These are phyloP conservation scores for Mycosarcoma maydis DNA, from an alignment of 1,284 basidiomycete genomes.

Conservation along the genomic window DNA sequence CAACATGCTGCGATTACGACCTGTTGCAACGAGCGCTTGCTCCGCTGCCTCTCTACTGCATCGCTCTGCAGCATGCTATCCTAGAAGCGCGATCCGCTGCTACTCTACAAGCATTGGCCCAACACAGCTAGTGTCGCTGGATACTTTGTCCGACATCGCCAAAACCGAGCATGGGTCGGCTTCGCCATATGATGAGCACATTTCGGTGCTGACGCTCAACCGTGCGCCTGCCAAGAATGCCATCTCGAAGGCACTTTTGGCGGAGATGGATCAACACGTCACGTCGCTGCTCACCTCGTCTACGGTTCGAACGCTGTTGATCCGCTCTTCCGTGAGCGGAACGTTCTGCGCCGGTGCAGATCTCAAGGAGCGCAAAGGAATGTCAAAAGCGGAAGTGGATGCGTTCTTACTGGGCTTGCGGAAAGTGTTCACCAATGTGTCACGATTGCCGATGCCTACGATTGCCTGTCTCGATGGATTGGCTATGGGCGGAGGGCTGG, in stretches of 20 bases:
- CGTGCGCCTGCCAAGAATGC: slow-evolving; percentile 88
- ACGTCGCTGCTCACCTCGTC: slow-evolving; percentile 68
- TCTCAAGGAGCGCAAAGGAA: slow-evolving; percentile 82
- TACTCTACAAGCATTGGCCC: slow-evolving; percentile 32
- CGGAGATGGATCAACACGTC: slow-evolving; percentile 75
- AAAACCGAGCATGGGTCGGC: slow-evolving; percentile 18
- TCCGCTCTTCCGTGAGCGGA: slow-evolving; percentile 41
- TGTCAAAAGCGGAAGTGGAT: slow-evolving; percentile 73
- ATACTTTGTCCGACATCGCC: slow-evolving; percentile 21
- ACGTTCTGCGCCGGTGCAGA: slow-evolving; percentile 85
- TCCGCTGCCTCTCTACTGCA: slow-evolving; percentile 4
- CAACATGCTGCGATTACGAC: slow-evolving; percentile 22
- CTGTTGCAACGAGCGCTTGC: slow-evolving; percentile 5
- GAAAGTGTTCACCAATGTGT: slow-evolving; percentile 77
- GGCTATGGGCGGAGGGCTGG: slow-evolving; percentile 88
- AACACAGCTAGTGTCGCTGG: slow-evolving; percentile 27
- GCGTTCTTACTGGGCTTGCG: slow-evolving; percentile 83
- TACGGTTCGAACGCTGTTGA: slow-evolving; percentile 39
- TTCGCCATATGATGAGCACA: slow-evolving; percentile 47
- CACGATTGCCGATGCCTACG: slow-evolving; percentile 83
- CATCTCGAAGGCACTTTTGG: slow-evolving; percentile 79
- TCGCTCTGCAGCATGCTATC: slow-evolving; percentile 1
- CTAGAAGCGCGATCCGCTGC: slow-evolving; percentile 12
- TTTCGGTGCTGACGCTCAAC: slow-evolving; percentile 73
- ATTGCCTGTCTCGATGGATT: slow-evolving; percentile 92